Evolutionary conservation across 1,284 basidiomycete genomes (phyloP).

Genomic region (Fomitiporia mediterranea): DNA sequence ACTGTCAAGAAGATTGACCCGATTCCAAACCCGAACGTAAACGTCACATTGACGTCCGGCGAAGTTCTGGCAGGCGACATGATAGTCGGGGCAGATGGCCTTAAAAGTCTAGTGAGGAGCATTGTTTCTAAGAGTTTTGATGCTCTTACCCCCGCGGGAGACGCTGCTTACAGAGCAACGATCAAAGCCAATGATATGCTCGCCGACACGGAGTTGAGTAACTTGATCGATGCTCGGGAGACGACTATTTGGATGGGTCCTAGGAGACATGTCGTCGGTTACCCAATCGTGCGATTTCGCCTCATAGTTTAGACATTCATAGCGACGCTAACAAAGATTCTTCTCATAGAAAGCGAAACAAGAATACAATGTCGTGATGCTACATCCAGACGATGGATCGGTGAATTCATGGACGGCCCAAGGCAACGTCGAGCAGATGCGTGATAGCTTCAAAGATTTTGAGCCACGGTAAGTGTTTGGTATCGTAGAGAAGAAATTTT

Average conservation of each 20-base stretch:
- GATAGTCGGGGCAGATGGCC: slow-evolving; percentile 51
- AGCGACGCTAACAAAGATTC: not conserved
- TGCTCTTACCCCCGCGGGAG: slow-evolving; percentile 35
- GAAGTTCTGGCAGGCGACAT: slow-evolving; percentile 42
- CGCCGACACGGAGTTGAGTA: slow-evolving; percentile 32
- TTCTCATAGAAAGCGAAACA: slow-evolving; percentile 33
- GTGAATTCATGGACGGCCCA: slow-evolving; percentile 44
- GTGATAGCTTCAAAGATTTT: slow-evolving; percentile 39
- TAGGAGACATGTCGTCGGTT: slow-evolving; percentile 18
- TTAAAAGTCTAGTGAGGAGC: slow-evolving; percentile 42
- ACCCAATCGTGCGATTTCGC: slow-evolving; percentile 7
- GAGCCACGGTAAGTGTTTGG: slow-evolving; percentile 36
- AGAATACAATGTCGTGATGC: slow-evolving; percentile 40
- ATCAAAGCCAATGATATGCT: slow-evolving; percentile 32
- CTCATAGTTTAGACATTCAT: no score
- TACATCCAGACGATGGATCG: slow-evolving; percentile 39
- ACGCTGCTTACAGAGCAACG: slow-evolving; percentile 38
- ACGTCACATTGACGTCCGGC: slow-evolving; percentile 40
- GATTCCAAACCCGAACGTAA: slow-evolving; percentile 25
- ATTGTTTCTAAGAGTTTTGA: slow-evolving; percentile 40
- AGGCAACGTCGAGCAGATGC: slow-evolving; percentile 42
- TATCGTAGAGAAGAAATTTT: not conserved
- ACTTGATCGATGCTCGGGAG: slow-evolving; percentile 36
- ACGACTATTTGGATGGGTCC: slow-evolving; percentile 46
- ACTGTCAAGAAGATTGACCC: slow-evolving; percentile 41